Evolutionary conservation across 2,329 filamentous ascomycete genomes (phyloP), one percentile per base, ranked within the genome.

Genomic region (Epichloe gansuensis): DNA sequence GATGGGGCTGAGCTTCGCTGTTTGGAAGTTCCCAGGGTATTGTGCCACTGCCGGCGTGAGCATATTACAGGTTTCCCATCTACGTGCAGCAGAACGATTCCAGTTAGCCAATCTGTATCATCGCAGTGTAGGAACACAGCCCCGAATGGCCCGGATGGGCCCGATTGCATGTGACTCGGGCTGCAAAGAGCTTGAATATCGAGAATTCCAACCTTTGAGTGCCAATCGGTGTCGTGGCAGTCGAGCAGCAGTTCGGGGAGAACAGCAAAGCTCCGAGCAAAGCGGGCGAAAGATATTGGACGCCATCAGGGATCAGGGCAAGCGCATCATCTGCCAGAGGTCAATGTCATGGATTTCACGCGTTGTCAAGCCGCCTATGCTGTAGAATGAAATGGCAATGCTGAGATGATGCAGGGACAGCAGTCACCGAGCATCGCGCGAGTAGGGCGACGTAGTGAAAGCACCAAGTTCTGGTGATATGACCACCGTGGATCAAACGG

Each of bases 21-120:
- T 52, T 62, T 62, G 49, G 62, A 55, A 35, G 62, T 57, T 28
- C 59, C 56, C 21, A 61, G 52, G 21, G 69, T 68, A 56, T 63
- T 67, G 56, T 72, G 67, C 70, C 71, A 74, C 56, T 69, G 65
- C 50, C 65, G 65, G 42, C 63, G 63, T 37, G 58, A 55, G 34
- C 58, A 54, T 31, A 61, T 50, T 43, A 60, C 53, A 5, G 55
- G 51, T 45, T 48, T 55, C 44, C 53, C 57, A 55, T 60, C 61
- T 52, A 31, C n/a, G 28, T 15, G 17, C 25, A 21, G 15, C 31
- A 35, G 37, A 15, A 23, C 11, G 12, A 23, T 28, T 5, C 17
- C 17, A 21, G 42, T 53, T 38, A 53, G 52, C 35, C 48, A 51
- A 45, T 41, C 17, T 34, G 4, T 50, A 37, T 47, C 25, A 37